Evolutionary conservation across 2,329 filamentous ascomycete genomes (phyloP).

Genomic region (Scytalidium lignicola): DNA sequence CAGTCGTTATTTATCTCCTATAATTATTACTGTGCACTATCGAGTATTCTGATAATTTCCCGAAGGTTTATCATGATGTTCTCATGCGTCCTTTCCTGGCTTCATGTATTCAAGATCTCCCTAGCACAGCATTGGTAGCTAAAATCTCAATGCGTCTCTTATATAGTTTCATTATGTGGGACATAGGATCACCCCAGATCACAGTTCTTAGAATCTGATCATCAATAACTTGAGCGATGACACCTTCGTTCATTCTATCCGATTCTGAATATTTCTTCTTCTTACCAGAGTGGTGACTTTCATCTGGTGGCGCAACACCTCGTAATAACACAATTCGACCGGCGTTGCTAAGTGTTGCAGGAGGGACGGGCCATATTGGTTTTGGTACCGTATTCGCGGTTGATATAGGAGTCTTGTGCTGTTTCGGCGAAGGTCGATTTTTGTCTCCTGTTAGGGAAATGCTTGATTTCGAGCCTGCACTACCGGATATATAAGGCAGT

Average conservation of each 20-base stretch:
- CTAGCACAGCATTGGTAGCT: conserved; percentile 61
- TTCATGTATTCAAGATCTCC: conserved; percentile 17
- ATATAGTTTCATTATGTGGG: conserved; percentile 78
- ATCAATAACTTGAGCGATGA: conserved; percentile 62
- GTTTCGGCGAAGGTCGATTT: conserved; percentile 14
- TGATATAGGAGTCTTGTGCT: conserved; percentile 10
- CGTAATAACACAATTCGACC: conserved; percentile 65
- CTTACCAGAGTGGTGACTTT: conserved; percentile 31
- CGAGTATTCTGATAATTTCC: too few relatives aligned
- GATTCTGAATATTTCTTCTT: conserved; percentile 43
- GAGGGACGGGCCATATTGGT: conserved; percentile 60
- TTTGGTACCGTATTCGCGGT: conserved; percentile 18
- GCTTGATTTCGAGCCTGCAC: conserved; percentile 13
- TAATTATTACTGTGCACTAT: too few relatives aligned
- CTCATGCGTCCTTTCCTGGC: too few relatives aligned
- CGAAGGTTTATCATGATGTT: too few relatives aligned
- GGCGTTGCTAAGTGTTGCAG: conserved; percentile 62
- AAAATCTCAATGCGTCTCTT: conserved; percentile 64
- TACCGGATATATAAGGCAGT: conserved; percentile 1
- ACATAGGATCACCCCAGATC: conserved; percentile 77
- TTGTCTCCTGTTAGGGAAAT: conserved; percentile 16
- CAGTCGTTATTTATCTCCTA: too few relatives aligned
- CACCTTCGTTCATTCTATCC: conserved; percentile 49
- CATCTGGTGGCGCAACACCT: conserved; percentile 34
- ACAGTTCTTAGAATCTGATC: conserved; percentile 65